phyloP scores from a whole-genome alignment of 805 yeast genomes.

The Huiozyma sinensis region DNA sequence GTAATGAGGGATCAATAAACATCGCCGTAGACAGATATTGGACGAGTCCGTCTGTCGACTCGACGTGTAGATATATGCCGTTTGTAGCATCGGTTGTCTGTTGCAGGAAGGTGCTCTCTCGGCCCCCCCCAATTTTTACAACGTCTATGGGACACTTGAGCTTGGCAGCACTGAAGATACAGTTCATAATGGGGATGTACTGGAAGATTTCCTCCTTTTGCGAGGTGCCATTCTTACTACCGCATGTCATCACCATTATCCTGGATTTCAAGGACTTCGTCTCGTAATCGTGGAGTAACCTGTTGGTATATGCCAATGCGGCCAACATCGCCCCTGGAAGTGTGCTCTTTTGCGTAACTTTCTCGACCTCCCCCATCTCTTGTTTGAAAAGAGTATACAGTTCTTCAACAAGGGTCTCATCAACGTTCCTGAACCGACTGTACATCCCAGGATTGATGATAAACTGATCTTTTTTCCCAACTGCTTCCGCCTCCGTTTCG shows the following conservation, averaged over 20 bases:
- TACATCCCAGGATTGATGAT: conserved; percentile 58
- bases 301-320: conserved; percentile 72
- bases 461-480: conserved; percentile 9
- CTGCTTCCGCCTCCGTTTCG: not conserved
- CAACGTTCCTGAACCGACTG: conserved; percentile 71
- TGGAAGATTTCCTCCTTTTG: conserved; percentile 61
- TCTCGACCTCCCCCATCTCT: conserved; percentile 15
- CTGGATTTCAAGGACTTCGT: conserved; percentile 47
- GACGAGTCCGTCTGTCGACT: conserved; percentile 62
- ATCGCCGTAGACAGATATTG: conserved; percentile 77
- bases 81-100: conserved; percentile 93
- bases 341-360: conserved; percentile 34
- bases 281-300: conserved; percentile 42
- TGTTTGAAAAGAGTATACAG: conserved; percentile 38
- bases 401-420: conserved; percentile 57
- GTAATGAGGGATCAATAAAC: conserved; percentile 73
- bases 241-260: conserved; percentile 40
- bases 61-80: conserved; percentile 70
- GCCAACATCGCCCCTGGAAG: conserved; percentile 73
- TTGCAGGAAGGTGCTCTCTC: conserved; percentile 72
- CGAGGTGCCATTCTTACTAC: conserved; percentile 7
- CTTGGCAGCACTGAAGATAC: conserved; percentile 92
- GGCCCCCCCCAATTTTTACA: conserved; percentile 48
- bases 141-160: conserved; percentile 84
- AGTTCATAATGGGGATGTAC: conserved; percentile 89